phyloP scores from a whole-genome alignment of 352 stramenopile species.

The Aphanomyces stellatus region DNA sequence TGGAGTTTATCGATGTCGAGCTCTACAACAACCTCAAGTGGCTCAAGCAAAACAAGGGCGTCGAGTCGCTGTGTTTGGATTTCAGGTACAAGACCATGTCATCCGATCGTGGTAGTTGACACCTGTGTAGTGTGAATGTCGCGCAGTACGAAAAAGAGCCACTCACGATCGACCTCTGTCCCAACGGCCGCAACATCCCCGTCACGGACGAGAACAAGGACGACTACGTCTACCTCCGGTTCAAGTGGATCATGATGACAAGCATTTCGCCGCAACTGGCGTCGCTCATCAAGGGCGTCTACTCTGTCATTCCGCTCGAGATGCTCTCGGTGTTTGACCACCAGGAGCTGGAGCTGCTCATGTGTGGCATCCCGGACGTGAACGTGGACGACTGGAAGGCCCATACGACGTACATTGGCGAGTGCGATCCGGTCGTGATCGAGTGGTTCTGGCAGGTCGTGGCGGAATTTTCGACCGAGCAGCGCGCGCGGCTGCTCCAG shows the following conservation, averaged over 20 bases:
- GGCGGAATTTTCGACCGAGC: constrained; percentile 87
- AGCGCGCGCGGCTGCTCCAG: constrained; percentile 95
- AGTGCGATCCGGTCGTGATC: constrained; percentile 84
- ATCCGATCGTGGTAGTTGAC: neutral
- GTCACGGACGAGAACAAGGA: constrained; percentile 97
- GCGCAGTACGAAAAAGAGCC: constrained; percentile 62
- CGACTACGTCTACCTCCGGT: constrained; percentile 92
- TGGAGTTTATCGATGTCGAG: constrained; percentile 86
- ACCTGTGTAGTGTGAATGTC: constrained; percentile 43
- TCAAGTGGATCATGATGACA: constrained; percentile 75
- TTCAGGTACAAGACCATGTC: constrained; percentile 49
- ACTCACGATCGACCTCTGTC: constrained; percentile 92
- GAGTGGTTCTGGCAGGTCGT: constrained; percentile 98
- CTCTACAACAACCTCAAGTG: constrained; percentile 82
- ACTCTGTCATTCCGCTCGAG: constrained; percentile 93
- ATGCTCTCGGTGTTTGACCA: constrained; percentile 94
- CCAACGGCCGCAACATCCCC: constrained; percentile 88
- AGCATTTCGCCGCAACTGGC: constrained; percentile 86
- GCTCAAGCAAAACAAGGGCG: constrained; percentile 65
- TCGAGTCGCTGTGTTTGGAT: constrained; percentile 70
- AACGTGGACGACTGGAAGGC: constrained; percentile 94
- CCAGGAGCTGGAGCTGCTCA: constrained; percentile 96
- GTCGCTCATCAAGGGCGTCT: constrained; percentile 92
- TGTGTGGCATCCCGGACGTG: constrained; percentile 96
- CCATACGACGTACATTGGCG: constrained; percentile 94